Evolutionary conservation across 192 early-diverging fungal species (phyloP), one percentile per base, ranked within the genome.

Genomic region (Kickxella alabastrina): DNA sequence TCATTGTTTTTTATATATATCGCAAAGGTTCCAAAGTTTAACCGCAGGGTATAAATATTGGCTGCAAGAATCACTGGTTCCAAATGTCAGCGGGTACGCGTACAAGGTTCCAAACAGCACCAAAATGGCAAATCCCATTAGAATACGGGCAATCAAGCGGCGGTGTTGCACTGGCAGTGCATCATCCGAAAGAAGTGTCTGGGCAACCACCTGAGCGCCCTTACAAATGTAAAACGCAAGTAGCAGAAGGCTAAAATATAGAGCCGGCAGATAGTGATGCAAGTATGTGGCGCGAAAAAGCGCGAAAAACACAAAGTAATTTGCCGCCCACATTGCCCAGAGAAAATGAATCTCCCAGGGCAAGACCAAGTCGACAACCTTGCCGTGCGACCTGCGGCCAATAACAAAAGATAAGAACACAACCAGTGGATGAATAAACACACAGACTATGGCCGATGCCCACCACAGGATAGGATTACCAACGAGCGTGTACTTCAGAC

Each of bases 401-500:
- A 68, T 27, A 17, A 45, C 26, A 7, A 29, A 34, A 18, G 25
- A 28, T 7, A 61, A 28, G 10, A 49, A 0, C 18, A 45, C 19
- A 10, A 40, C 15, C 18, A 56, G 41, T 23, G 65, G 65, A 4
- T 68, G 58, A 25, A 68, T 38, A 32, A 59, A 55, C 5, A 60
- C 40, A 27, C 57, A 60, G 0, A 68, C 53, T 0, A 48, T n/a
- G 4, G 80, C 71, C 0, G 82, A 59, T 4, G 79, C 64, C 92
- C 92, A 92, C 92, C 92, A 98, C 3, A 92, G 74, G 5, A 92
- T 37, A 4, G 92, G 90, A 52, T 96, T 90, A 3, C 93, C 95
- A 18, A 96, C 61, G 28, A 96, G 68, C 62, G 86, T 92, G 62
- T 79, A 98, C 73, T 95, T 98, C 43, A 89, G 55, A 5, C 5